A percentile compares a stretch with the other conserved stretches of the same genome.
phyloP scores from a whole-genome alignment of 495 filamentous ascomycete genomes.

The Penicillium tannophilum region DNA sequence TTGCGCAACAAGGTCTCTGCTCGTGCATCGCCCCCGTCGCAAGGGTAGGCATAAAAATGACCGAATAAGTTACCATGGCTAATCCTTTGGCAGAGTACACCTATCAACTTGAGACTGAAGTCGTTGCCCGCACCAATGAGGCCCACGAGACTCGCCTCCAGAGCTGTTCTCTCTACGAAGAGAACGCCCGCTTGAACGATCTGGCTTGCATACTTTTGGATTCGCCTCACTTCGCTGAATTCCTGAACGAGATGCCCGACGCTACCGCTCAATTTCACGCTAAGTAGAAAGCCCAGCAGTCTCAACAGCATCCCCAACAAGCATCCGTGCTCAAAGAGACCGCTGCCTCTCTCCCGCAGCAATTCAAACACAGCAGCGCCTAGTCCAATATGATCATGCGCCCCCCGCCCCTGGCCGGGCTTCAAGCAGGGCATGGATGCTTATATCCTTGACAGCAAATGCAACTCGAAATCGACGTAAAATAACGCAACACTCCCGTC shows the following conservation, averaged over 20 bases:
- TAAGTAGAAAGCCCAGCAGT: constrained; percentile 40
- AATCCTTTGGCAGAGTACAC: constrained; percentile 80
- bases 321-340: constrained; percentile 60
- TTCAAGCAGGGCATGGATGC: constrained; percentile 70
- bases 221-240: constrained; percentile 80
- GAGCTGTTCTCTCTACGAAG: constrained; percentile 73
- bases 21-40: constrained; percentile 86
- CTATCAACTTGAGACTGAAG: constrained; percentile 82
- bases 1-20: constrained; percentile 98
- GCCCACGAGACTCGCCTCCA: constrained; percentile 68
- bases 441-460: constrained; percentile 48
- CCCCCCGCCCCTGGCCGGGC: no score
- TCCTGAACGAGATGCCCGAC: constrained; percentile 71
- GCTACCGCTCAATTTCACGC: constrained; percentile 43
- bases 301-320: constrained; percentile 38
- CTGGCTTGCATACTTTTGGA: constrained; percentile 80
- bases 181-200: constrained; percentile 76
- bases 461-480: constrained; percentile 43
- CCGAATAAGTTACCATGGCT: constrained; percentile 24
- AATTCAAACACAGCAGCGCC: constrained; percentile 61
- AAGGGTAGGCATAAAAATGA: constrained; percentile 74
- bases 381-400: constrained; percentile 73
- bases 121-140: constrained; percentile 71
- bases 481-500: constrained; percentile 70
- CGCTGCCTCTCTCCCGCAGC: constrained; percentile 58